Conservation (phyloP, 2,329 filamentous ascomycete species). For the Moelleriella libera region DNA sequence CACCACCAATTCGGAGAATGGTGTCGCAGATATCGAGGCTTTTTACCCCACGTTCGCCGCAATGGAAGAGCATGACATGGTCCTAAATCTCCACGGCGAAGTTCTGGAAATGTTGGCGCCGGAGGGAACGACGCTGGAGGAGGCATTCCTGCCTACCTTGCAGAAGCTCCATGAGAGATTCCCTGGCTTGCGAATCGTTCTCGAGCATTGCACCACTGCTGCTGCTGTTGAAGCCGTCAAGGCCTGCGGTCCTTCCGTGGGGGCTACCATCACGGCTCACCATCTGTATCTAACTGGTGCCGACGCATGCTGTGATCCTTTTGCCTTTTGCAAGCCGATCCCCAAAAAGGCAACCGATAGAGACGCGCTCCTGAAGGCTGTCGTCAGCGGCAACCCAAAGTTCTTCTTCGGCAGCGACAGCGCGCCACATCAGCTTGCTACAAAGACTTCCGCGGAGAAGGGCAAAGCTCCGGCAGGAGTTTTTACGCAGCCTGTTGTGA, state of each 20-base stretch:
- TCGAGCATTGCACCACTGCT: slow-evolving; percentile 81
- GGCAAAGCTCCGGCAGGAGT: slow-evolving; percentile 56
- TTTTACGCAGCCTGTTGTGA: slow-evolving; percentile 62
- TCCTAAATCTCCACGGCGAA: slow-evolving; percentile 93
- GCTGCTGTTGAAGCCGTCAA: slow-evolving; percentile 68
- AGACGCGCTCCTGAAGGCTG: slow-evolving; percentile 54
- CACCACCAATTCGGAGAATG: slow-evolving; percentile 53
- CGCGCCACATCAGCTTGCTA: slow-evolving; percentile 47
- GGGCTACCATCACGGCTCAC: slow-evolving; percentile 71
- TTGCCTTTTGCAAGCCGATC: slow-evolving; percentile 62
- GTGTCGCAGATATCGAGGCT: slow-evolving; percentile 49
- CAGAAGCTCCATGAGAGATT: slow-evolving; percentile 59
- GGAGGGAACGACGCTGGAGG: slow-evolving; percentile 28
- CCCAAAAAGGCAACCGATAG: slow-evolving; percentile 61
- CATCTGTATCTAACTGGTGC: slow-evolving; percentile 72
- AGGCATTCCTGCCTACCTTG: slow-evolving; percentile 66
- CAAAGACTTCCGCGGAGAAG: slow-evolving; percentile 35
- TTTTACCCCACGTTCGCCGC: slow-evolving; percentile 75
- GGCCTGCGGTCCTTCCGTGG: slow-evolving; percentile 64
- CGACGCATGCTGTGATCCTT: slow-evolving; percentile 44
- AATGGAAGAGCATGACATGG: slow-evolving; percentile 71
- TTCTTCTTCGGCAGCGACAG: slow-evolving; percentile 57
- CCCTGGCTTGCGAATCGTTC: slow-evolving; percentile 49
- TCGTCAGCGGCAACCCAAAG: slow-evolving; percentile 42
- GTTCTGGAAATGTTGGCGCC: slow-evolving; percentile 38